A percentile compares a stretch with the other conserved stretches of the same genome.
phyloP scores from a whole-genome alignment of 176 grass and related monocot genomes.

The Hordeum vulgare region MorexV3_pseudomolecules_assembly NC_058522.1:26769421-26769920 shows the following conservation, averaged over 20 bases:
- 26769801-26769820: background rate
- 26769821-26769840: background rate
- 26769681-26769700: background rate
- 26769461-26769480: background rate
- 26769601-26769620: background rate
- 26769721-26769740: background rate
- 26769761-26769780: background rate
- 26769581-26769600: background rate
- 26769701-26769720: background rate
- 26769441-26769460: constrained; percentile 29
- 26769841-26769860: background rate
- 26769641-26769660: too few species aligned
- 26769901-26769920: constrained; percentile 58
- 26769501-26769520: background rate
- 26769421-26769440: constrained; percentile 32
- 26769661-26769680: too few species aligned
- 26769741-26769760: background rate
- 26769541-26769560: background rate
- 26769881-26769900: constrained; percentile 12
- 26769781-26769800: background rate
- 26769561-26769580: background rate
- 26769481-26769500: background rate
- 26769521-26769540: background rate
- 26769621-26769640: too few species aligned
- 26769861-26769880: background rate